Percentiles rank a stretch among this genome's conserved stretches.
Evolutionary conservation across 2,329 filamentous ascomycete species (phyloP).

Genomic region (Acephala macrosclerotiorum): DNA sequence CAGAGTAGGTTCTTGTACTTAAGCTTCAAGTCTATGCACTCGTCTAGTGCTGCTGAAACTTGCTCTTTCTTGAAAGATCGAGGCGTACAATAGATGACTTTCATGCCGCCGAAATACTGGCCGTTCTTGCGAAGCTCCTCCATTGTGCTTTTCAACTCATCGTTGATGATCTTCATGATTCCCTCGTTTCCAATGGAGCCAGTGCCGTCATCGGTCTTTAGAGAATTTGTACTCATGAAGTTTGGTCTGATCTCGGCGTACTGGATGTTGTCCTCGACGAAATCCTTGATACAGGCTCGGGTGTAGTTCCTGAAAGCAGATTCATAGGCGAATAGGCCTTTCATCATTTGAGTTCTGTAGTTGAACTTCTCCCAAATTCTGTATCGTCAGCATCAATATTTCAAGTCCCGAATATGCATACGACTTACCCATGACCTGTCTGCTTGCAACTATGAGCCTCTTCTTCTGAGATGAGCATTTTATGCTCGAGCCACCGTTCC

Average conservation of each 20-base stretch:
- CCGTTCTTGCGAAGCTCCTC: slow-evolving; percentile 47
- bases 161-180: slow-evolving; percentile 67
- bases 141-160: slow-evolving; percentile 59
- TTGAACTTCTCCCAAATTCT: slow-evolving; percentile 70
- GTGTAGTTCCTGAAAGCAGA: slow-evolving; percentile 69
- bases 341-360: slow-evolving; percentile 73
- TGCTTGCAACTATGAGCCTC: slow-evolving; percentile 63
- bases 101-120: slow-evolving; percentile 66
- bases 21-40: slow-evolving; percentile 68
- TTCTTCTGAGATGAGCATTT: slow-evolving; percentile 67
- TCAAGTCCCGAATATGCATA: neutral
- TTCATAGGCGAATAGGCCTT: slow-evolving; percentile 74
- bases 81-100: slow-evolving; percentile 76
- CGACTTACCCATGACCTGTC: slow-evolving; percentile 59
- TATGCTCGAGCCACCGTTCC: slow-evolving; percentile 64
- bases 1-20: slow-evolving; percentile 66
- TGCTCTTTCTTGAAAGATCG: slow-evolving; percentile 59
- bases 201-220: slow-evolving; percentile 64
- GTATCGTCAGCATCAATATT: slow-evolving; percentile 25
- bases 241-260: slow-evolving; percentile 77
- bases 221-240: slow-evolving; percentile 67
- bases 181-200: slow-evolving; percentile 59
- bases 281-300: slow-evolving; percentile 63
- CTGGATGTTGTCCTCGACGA: slow-evolving; percentile 70
- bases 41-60: slow-evolving; percentile 61